Evolutionary conservation across 192 early-diverging fungal species (phyloP), one percentile per base, ranked within the genome.

Genomic region (Phlyctochytrium bullatum): DNA sequence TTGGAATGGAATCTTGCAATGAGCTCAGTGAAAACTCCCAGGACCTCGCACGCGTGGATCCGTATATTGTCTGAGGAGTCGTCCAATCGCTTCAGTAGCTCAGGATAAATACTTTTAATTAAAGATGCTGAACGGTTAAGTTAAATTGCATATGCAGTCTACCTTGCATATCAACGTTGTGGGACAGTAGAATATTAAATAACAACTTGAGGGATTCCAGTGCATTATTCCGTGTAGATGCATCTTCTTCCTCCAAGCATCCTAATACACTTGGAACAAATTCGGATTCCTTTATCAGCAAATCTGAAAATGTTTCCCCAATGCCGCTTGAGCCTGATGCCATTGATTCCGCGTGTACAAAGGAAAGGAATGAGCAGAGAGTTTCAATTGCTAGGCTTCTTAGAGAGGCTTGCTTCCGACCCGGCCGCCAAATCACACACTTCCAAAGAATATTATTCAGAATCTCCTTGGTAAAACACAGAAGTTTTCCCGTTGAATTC

Each of bases 61-160:
- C 85, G 78, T 2, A 87, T 53, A 1, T 60, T 53, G 60, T 87
- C 85, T 3, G 71, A 63, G 3, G 85, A 79, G 66, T 87, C 85
- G 67, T 87, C 85, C 24, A 87, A 35, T 0, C 85, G 74, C 61
- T 87, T 87, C 27, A 83, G 50, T 12, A 85, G 65, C 56, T 87
- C 85, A 10, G 72, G 79, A 63, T 86, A 87, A 10, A 86, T 34
- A 1, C 54, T 74, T 57, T 86, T 85, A 64, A 79, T 68, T 16
- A 58, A 47, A 27, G 58, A 40, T 1, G 73, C 78, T 76, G 71
- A 34, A 25, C 47, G 61, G 17, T 28, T 20, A 27, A 3, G 34
- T 17, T 73, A 2, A 57, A 36, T 56, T 20, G 6, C 24, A n/a
- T 29, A 20, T n/a, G 35, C 25, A 17, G 67, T 2, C 32, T 71